Base-by-base conservation (phyloP, 345 rosid genomes). In the Lumnitzera racemosa region DNA sequence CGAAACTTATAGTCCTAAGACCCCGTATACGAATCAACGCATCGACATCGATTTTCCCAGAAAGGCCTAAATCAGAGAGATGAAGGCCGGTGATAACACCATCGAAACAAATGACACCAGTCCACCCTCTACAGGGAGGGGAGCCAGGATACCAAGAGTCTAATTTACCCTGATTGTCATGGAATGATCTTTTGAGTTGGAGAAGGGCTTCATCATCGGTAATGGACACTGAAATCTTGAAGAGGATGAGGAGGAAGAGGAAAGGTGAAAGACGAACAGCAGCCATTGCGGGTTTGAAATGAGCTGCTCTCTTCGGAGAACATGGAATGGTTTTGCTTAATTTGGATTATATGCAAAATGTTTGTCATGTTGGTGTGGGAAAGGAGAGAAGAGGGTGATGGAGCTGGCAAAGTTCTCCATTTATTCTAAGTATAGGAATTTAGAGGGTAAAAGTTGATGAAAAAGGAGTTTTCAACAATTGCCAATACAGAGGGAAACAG, bases 71-170 rank as follows among this genome's bases (percentile, higher is more conserved):
- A 12, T 54, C 68, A 13, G 80, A 64, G 51, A 92, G 81, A 53
- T 78, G 80, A 68, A 92, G 73, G 49, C 97, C 91, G 11, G 74
- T 60, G 47, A 90, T 82, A 24, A 65, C 59, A 3, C 67, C 74
- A 13, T 74, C 62, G 53, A 51, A 54, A 61, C 98, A 90, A 55
- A 73, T 17, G 62, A 90, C 70, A 12, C 96, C 90, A 2, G 16
- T 14, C 98, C 98, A 92, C 2, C 63, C 60, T 13, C 31, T 24
- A 56, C 98, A 89, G 50, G 96, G 88, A 55, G 70, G 59, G 16
- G 90, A 72, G 46, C 78, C 76, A 11, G 61, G 24, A 51, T 41
- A 59, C 97, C 98, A 92, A 55, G 88, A 80, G 58, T 70, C 60
- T 58, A 90, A 74, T 2, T 56, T 59, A 46, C 70, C 77, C 14